Evolutionary conservation across 202 grass and related monocot species (phyloP).

Genomic region (Schoenoplectus tabernaemontani): DNA sequence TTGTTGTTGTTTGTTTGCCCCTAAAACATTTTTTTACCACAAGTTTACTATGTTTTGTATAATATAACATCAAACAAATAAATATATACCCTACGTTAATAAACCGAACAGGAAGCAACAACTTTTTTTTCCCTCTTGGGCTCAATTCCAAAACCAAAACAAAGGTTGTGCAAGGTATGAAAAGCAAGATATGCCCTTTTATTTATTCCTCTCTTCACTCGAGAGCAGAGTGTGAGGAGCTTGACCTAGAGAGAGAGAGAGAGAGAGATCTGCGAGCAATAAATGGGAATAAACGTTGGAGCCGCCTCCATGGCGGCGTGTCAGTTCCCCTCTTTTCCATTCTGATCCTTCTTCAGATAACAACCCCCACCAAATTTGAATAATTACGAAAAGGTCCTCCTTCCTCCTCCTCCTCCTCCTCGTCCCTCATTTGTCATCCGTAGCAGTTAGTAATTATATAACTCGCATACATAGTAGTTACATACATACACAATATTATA

Average conservation of each 20-base stretch:
- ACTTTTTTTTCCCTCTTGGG: not conserved
- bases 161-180: slow-evolving; percentile 10
- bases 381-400: not conserved
- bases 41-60: not conserved
- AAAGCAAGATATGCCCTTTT: slow-evolving; percentile 2
- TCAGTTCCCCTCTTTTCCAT: slow-evolving; percentile 32
- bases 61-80: not conserved
- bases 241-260: slow-evolving; percentile 17
- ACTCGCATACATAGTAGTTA: too few species aligned
- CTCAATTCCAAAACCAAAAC: not conserved
- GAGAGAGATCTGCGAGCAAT: slow-evolving; percentile 41
- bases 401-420: not conserved
- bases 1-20: not conserved
- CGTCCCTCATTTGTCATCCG: not conserved
- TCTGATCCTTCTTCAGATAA: slow-evolving; percentile 4
- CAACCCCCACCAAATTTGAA: slow-evolving; percentile 9
- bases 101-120: not conserved
- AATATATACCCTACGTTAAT: not conserved
- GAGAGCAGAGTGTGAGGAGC: slow-evolving; percentile 19
- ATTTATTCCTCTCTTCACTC: slow-evolving; percentile 24
- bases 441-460: not conserved
- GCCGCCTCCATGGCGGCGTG: slow-evolving; percentile 80
- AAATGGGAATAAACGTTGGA: slow-evolving; percentile 74
- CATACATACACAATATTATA: not conserved
- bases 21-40: too few species aligned